Evolutionary conservation across 75 land plant species (phyloP).

Genomic region (Cupressus sempervirens): DNA sequence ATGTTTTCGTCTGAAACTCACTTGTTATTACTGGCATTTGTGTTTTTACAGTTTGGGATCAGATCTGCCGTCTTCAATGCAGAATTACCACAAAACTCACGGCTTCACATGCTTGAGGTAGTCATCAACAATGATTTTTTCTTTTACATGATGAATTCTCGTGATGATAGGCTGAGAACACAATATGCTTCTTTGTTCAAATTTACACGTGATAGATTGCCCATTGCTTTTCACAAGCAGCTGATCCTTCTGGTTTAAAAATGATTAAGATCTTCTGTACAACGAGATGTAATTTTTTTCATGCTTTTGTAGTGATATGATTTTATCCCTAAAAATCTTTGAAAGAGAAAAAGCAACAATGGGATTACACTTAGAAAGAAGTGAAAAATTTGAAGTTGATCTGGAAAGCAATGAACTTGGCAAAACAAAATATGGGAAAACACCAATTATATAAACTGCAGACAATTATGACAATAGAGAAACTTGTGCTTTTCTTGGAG

Average conservation of each 20-base stretch:
- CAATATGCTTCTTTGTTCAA: not conserved
- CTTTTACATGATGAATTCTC: not conserved
- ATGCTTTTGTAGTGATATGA: not conserved
- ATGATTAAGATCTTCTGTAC: not conserved
- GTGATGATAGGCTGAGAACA: not conserved
- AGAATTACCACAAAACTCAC: slow-evolving; percentile 94
- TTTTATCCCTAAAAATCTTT: not conserved
- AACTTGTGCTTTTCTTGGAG: not conserved
- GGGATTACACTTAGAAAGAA: not conserved
- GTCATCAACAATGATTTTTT: not conserved
- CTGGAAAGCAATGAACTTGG: not conserved
- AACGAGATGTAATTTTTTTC: not conserved
- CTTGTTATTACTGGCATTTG: slow-evolving; percentile 8
- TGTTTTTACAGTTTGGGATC: slow-evolving; percentile 74
- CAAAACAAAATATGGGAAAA: not conserved
- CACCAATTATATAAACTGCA: not conserved
- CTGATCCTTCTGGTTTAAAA: not conserved
- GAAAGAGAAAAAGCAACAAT: not conserved
- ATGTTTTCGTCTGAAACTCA: not conserved
- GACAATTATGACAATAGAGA: not conserved
- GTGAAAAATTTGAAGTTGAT: not conserved
- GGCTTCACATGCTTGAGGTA: slow-evolving; percentile 91
- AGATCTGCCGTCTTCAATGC: slow-evolving; percentile 90
- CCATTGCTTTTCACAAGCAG: not conserved
- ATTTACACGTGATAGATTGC: not conserved